Evolutionary conservation across 1,284 basidiomycete species (phyloP), one percentile per base, ranked within the genome.

Genomic region (Takashimella koratensis): DNA sequence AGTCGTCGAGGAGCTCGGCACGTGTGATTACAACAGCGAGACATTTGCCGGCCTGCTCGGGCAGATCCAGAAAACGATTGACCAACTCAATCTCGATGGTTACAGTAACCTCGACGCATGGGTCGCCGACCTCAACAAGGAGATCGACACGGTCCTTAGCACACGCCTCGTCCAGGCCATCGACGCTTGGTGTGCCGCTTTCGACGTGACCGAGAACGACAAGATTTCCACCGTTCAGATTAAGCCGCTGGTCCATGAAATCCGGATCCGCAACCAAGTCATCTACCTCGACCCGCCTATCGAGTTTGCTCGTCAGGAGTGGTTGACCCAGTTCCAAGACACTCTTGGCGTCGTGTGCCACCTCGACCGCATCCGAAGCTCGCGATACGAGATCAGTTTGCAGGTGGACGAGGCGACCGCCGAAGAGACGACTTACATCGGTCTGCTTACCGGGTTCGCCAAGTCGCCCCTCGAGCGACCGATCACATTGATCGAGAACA

Each of bases 271-370:
- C 71, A 96, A 98, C 71, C 95, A 98, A 73, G 90, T 97, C 65
- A 97, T 99, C 75, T 97, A 96, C 79, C 81, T 98, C 47, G 94
- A 98, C 72, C 96, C 96, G 8, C 95, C 95, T 50, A 90, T 98
- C 76, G 95, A 98, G 75, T 84, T 90, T 62, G 92, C 94, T 0
- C 84, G 94, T 36, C 85, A 88, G 49, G 87, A 84, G 16, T 98
- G 95, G 95, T 85, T 96, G 60, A 83, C 82, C 49, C 89, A 95
- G 70, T 78, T 98, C 56, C 94, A 98, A 70, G 86, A 88, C 57
- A 91, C 90, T 85, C 79, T 96, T 12, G 88, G 65, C 43, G 83
- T 95, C 49, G 83, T 98, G n/a, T 98, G 95, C 70, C 83, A 87
- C 46, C 79, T 97, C 58, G 83, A 83, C 41, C 82, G 93, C 27